A percentile compares a stretch with the other conserved stretches of the same genome.
Conservation (phyloP, 2,329 filamentous ascomycete genomes). For the Pseudogymnoascus sp. region DNA sequence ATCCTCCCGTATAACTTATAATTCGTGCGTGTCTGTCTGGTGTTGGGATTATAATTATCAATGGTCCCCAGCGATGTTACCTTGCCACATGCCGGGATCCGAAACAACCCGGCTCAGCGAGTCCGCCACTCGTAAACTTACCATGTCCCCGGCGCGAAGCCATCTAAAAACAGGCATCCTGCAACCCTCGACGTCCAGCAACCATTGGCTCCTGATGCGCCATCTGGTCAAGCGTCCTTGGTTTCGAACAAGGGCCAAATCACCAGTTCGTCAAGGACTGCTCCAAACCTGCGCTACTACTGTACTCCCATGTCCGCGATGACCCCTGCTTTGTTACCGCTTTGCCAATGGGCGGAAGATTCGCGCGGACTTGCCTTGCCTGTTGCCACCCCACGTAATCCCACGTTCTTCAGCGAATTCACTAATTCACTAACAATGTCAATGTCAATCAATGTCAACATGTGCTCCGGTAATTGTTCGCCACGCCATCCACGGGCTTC, state of each 20-base stretch:
- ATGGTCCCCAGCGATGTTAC: not conserved
- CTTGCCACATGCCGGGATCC: constrained; percentile 9
- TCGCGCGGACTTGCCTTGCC: not conserved
- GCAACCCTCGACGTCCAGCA: not conserved
- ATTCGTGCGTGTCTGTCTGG: not conserved
- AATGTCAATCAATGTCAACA: not conserved
- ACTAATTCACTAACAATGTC: not conserved
- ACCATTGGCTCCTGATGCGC: not conserved
- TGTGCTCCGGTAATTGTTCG: not conserved
- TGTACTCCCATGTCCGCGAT: not conserved
- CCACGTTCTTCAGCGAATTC: not conserved
- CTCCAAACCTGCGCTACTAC: no score
- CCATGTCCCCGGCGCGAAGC: constrained; percentile 1
- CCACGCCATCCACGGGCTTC: not conserved
- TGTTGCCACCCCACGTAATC: constrained; percentile 4
- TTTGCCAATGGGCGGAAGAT: constrained; percentile 7
- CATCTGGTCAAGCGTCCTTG: not conserved
- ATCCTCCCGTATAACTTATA: not conserved
- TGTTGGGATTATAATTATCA: not conserved
- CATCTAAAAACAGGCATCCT: constrained; percentile 5
- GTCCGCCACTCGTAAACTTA: constrained; percentile 2
- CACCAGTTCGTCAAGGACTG: not conserved
- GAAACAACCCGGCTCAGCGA: constrained; percentile 5
- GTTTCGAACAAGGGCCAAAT: not conserved
- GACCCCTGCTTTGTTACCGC: not conserved